Evolutionary conservation across 2,329 filamentous ascomycete species (phyloP).

Genomic region (Cladosporium halotolerans): DNA sequence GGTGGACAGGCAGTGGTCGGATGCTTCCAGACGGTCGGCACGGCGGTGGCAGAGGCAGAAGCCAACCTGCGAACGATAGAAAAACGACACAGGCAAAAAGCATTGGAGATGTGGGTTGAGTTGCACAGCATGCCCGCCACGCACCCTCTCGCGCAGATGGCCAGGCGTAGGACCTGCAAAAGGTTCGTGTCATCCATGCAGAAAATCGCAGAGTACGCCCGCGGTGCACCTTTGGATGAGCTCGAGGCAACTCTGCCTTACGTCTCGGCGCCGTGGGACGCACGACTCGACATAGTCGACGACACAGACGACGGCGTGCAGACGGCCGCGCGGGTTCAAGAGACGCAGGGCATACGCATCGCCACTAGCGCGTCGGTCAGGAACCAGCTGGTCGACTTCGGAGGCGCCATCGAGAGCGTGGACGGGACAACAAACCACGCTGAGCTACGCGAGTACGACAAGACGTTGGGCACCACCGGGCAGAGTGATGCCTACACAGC

Average conservation of each 20-base stretch:
- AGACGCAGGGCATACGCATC: not conserved
- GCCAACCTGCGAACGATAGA: not conserved
- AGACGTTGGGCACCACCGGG: not conserved
- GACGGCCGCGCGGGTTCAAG: too few species aligned
- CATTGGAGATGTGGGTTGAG: not conserved
- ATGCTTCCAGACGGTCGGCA: not conserved
- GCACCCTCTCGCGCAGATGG: not conserved
- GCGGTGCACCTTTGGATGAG: not conserved
- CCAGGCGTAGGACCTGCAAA: not conserved
- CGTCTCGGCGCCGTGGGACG: not conserved
- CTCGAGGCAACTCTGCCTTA: not conserved
- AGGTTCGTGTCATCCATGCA: not conserved
- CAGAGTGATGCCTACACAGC: not conserved
- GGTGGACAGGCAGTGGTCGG: not conserved
- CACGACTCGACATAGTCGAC: not conserved
- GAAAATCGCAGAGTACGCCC: not conserved
- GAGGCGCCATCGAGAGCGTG: not conserved
- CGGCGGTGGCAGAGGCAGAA: not conserved
- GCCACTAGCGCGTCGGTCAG: not conserved
- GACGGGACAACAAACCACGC: not conserved
- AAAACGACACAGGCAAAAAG: not conserved
- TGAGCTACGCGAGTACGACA: not conserved
- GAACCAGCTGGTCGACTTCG: not conserved
- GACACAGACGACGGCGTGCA: not conserved
- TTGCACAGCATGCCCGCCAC: not conserved